These are phyloP conservation scores for Globisporangium paroecandrum DNA, from an alignment of 352 stramenopile species.

Conservation along the genomic window DNA sequence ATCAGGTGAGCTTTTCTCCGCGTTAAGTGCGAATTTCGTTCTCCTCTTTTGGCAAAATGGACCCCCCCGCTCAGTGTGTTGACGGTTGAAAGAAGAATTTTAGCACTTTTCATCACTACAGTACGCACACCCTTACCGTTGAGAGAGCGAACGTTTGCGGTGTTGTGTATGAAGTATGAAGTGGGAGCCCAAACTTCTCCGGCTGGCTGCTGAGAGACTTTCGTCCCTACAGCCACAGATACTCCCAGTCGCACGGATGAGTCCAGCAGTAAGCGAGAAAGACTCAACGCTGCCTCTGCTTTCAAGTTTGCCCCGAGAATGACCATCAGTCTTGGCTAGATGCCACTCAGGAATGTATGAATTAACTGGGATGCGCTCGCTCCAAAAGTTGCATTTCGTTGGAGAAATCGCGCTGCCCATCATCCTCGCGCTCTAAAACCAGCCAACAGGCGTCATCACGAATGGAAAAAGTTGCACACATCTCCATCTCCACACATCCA, in stretches of 20 bases:
- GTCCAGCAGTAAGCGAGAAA: not conserved
- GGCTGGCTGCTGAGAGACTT: too few relatives aligned
- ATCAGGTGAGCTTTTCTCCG: not conserved
- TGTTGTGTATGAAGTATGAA: not conserved
- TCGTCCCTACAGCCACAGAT: not conserved
- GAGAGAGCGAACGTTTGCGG: constrained; percentile 1
- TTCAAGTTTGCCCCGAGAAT: not conserved
- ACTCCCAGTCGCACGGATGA: not conserved
- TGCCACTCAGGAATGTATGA: constrained; percentile 15
- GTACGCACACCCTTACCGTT: not conserved
- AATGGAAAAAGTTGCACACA: not conserved
- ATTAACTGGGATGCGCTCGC: constrained; percentile 8
- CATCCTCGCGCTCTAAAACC: not conserved
- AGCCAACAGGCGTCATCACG: not conserved
- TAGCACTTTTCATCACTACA: not conserved
- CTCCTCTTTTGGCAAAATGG: too few relatives aligned
- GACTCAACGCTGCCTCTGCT: not conserved
- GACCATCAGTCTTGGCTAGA: constrained; percentile 5
- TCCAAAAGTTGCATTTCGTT: not conserved
- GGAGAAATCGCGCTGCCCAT: not conserved
- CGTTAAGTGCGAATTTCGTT: too few relatives aligned
- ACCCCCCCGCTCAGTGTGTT: too few relatives aligned
- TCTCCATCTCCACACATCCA: not conserved
- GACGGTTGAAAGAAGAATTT: too few relatives aligned
- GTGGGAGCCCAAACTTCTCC: not conserved